Evolutionary conservation across 148 eudicot genomes (phyloP).

Genomic region (Nepenthes mirabilis): DNA sequence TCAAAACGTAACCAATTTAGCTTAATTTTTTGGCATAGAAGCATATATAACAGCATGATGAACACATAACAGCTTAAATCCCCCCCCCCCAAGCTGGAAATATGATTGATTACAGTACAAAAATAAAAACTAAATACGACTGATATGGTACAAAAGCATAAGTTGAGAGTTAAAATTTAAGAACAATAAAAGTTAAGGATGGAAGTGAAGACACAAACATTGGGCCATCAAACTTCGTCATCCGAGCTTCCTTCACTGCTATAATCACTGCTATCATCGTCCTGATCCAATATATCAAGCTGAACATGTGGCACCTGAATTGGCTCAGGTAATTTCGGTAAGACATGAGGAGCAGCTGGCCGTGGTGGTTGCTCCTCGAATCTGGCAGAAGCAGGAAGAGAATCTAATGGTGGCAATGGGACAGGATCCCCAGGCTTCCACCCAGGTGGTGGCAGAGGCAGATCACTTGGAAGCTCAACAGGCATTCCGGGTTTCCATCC

Average conservation of each 20-base stretch:
- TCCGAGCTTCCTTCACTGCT: conserved; percentile 57
- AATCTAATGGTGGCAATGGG: conserved; percentile 57
- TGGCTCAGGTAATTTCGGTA: conserved; percentile 39
- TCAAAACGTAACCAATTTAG: too few species aligned
- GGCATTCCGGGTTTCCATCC: conserved; percentile 99
- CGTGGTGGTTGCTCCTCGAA: conserved; percentile 30
- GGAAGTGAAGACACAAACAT: not conserved
- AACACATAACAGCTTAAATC: too few species aligned
- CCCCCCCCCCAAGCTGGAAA: too few species aligned
- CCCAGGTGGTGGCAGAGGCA: conserved; percentile 73
- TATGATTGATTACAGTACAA: too few species aligned
- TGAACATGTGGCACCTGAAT: conserved; percentile 68
- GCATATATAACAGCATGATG: too few species aligned
- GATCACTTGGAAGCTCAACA: conserved; percentile 64
- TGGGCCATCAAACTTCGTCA: conserved; percentile 16
- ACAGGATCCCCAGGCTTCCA: conserved; percentile 95
- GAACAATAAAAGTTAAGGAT: too few species aligned
- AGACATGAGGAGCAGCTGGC: conserved; percentile 26
- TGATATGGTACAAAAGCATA: too few species aligned
- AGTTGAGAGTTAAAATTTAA: too few species aligned
- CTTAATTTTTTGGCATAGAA: too few species aligned
- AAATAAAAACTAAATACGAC: too few species aligned
- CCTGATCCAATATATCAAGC: conserved; percentile 53
- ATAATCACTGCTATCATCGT: conserved; percentile 69
- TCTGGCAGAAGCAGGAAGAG: conserved; percentile 37